phyloP scores from a whole-genome alignment of 495 filamentous ascomycete species.

The Trichoderma reesei region DNA sequence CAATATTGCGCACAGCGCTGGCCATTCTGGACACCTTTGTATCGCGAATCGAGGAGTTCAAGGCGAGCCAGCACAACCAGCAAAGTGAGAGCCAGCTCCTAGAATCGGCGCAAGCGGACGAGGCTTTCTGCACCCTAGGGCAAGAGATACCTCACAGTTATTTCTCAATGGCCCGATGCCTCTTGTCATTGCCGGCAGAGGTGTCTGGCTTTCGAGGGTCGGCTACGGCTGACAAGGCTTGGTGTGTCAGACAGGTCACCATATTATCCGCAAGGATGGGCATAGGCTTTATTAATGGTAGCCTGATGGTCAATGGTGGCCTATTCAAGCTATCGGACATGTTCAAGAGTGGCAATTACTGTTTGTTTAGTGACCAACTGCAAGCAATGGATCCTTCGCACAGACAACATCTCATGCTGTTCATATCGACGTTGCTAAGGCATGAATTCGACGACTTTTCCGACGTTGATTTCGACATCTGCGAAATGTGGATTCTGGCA shows the following conservation, averaged over 20 bases:
- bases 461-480: conserved; percentile 15
- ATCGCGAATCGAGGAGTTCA: conserved; percentile 26
- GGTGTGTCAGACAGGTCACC: conserved; percentile 31
- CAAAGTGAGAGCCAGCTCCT: conserved; percentile 13
- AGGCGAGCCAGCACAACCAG: conserved; percentile 26
- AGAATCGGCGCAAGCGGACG: conserved; percentile 29
- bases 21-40: conserved; percentile 31
- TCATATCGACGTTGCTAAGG: conserved; percentile 30
- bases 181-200: conserved; percentile 13
- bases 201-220: neutral
- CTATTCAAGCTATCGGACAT: conserved; percentile 29
- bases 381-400: conserved; percentile 20
- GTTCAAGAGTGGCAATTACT: conserved; percentile 29
- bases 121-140: conserved; percentile 34
- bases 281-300: conserved; percentile 29
- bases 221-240: conserved; percentile 16
- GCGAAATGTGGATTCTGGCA: conserved; percentile 30
- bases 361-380: conserved; percentile 27
- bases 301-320: conserved; percentile 20
- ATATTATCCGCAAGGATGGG: conserved; percentile 28
- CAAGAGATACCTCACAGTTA: conserved; percentile 29
- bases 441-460: conserved; percentile 22
- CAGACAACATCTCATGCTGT: conserved; percentile 30
- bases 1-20: conserved; percentile 27
- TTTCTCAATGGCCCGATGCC: conserved; percentile 31